phyloP scores from a whole-genome alignment of 768 basidiomycete genomes.

The Tephrocybe sp. region DNA sequence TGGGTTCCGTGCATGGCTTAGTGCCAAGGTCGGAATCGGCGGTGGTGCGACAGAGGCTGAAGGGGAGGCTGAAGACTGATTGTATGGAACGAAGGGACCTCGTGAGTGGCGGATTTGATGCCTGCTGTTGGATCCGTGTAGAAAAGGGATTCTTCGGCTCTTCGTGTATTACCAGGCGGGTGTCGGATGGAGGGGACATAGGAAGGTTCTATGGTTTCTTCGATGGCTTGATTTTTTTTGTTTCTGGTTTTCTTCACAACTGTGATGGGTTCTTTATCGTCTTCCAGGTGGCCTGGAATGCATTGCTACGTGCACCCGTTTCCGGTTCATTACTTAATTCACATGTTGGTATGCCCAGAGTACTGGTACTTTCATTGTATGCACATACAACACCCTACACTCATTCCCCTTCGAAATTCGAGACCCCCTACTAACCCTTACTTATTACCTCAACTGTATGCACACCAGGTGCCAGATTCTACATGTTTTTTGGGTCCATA shows the following conservation, averaged over 20 bases:
- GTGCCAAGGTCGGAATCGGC: slow-evolving; percentile 25
- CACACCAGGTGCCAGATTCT: slow-evolving; percentile 6
- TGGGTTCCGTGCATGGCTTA: slow-evolving; percentile 40
- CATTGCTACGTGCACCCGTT: background rate
- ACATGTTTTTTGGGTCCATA: too few relatives aligned
- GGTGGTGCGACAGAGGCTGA: background rate
- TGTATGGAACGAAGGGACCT: background rate
- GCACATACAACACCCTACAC: slow-evolving; percentile 3
- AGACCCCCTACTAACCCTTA: background rate
- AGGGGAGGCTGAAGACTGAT: background rate
- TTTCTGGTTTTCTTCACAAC: background rate
- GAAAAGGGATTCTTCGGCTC: background rate
- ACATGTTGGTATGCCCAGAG: slow-evolving; percentile 2
- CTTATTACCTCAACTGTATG: slow-evolving; percentile 13
- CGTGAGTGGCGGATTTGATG: background rate
- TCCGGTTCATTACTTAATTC: background rate
- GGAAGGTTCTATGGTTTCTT: background rate
- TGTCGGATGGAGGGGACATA: slow-evolving; percentile 4
- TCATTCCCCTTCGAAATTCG: background rate
- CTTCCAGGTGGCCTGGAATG: slow-evolving; percentile 1
- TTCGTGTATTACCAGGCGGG: too few relatives aligned
- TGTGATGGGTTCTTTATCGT: background rate
- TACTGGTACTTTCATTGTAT: slow-evolving; percentile 7
- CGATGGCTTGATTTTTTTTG: background rate
- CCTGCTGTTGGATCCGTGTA: background rate